Evolutionary conservation across 2,329 filamentous ascomycete species (phyloP).

Genomic region (Colletotrichum neosansevieriae): DNA sequence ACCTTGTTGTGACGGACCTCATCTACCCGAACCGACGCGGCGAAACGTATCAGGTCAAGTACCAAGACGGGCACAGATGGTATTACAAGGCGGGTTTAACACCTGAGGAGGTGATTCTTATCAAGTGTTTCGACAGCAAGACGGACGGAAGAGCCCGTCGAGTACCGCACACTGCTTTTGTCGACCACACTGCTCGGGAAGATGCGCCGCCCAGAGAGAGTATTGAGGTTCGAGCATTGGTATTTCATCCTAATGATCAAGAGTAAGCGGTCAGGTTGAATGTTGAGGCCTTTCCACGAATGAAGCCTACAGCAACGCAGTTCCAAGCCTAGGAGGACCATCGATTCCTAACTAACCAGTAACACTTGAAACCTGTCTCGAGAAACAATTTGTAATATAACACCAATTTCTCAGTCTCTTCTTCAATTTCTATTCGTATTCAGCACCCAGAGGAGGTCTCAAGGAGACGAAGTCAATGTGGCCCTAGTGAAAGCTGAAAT

Average conservation of each 20-base stretch:
- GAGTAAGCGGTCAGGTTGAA: background rate
- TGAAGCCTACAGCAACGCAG: too few species aligned
- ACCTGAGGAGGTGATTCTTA: conserved; percentile 66
- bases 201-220: conserved; percentile 66
- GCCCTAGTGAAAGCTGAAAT: too few species aligned
- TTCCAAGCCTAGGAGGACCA: too few species aligned
- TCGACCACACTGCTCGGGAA: conserved; percentile 55
- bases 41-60: conserved; percentile 61
- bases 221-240: conserved; percentile 67
- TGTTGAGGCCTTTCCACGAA: too few species aligned
- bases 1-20: conserved; percentile 61
- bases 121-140: conserved; percentile 73
- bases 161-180: conserved; percentile 69
- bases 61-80: conserved; percentile 60
- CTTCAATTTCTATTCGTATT: too few species aligned
- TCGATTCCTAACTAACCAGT: too few species aligned
- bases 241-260: conserved; percentile 60
- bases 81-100: conserved; percentile 64
- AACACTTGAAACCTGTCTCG: too few species aligned
- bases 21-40: conserved; percentile 64
- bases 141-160: conserved; percentile 64
- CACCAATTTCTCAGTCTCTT: too few species aligned
- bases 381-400: too few species aligned
- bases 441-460: too few species aligned
- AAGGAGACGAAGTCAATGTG: too few species aligned